Percentiles rank a stretch among this genome's conserved stretches.
These are phyloP conservation scores for Fusarium napiforme DNA, from an alignment of 2,329 filamentous ascomycete species.

Conservation along the genomic window DNA sequence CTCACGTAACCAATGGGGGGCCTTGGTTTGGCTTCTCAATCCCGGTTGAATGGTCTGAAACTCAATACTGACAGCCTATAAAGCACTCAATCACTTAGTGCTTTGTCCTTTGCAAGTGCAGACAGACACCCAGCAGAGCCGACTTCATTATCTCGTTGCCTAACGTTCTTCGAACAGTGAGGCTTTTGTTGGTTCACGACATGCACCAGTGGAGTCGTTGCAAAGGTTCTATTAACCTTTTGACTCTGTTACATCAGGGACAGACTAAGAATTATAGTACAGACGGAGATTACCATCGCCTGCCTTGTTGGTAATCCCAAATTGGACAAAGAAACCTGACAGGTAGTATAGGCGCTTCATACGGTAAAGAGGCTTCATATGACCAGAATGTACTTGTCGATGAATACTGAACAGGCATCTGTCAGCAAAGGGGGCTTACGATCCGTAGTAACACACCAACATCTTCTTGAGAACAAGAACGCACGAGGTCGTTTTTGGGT, in stretches of 20 bases:
- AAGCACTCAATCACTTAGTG: background rate
- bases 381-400: background rate
- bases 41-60: background rate
- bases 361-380: background rate
- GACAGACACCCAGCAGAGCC: background rate
- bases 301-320: background rate
- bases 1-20: background rate
- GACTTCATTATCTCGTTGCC: background rate
- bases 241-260: background rate
- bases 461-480: conserved; percentile 6
- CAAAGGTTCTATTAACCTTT: conserved; percentile 5
- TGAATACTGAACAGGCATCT: background rate
- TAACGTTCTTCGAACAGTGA: background rate
- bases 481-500: conserved; percentile 17
- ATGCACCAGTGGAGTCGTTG: background rate
- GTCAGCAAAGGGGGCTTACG: background rate
- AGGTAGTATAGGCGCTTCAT: background rate
- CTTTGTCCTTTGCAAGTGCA: background rate
- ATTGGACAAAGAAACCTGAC: background rate
- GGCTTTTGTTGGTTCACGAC: background rate
- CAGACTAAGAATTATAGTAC: background rate
- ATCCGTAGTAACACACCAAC: conserved; percentile 2
- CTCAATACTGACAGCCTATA: background rate
- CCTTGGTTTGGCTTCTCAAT: background rate
- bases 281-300: background rate